Evolutionary conservation across 2,329 filamentous ascomycete species (phyloP), one percentile per base, ranked within the genome.

Genomic region (Tolypocladium sp.): DNA sequence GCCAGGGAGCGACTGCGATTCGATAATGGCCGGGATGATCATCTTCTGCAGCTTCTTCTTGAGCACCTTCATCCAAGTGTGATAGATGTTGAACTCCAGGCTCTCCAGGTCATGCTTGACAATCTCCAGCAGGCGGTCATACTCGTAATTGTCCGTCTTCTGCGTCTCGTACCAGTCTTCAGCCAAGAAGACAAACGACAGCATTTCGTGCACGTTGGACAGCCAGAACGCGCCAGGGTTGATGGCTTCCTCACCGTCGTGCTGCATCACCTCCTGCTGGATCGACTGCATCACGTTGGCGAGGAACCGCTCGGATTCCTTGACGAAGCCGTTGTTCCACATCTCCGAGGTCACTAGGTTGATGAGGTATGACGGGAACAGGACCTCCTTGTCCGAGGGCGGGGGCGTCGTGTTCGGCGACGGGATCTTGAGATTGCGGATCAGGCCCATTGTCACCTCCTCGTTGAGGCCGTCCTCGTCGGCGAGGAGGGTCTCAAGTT

Each of bases 261-360:
- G 92, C 71, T 96, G 90, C 94, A 99, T 97, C 59, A 99, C 94
- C 73, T 99, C 94, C 73, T 97, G 92, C 74, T 99, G 94, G 69
- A 99, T 97, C 9, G 92, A 96, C 76, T 97, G 94, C 94, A 99
- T 99, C 64, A 99, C 94, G 69, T 97, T 99, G 70, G 94, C 94
- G 63, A 99, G 82, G 84, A 99, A 99, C 58, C 93, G 90, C 77
- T 99, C 94, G 4, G 94, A 97, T 76, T 99, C 94, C 80, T 99
- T 99, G 68, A 99, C 94, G 71, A 97, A 99, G 54, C 94, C 94
- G 69, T 99, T 99, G 80, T 99, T 99, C 94, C 94, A 99, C 94
- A 99, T 99, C 79, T 99, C 94, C 20, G 92, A 97, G 15, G 94
- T 99, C 63, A 99, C 94, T 62, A 99, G 82, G 75, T 99, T 99